Conservation (phyloP, 2,329 filamentous ascomycete genomes). For the Hymenoscyphus fraxineus region DNA sequence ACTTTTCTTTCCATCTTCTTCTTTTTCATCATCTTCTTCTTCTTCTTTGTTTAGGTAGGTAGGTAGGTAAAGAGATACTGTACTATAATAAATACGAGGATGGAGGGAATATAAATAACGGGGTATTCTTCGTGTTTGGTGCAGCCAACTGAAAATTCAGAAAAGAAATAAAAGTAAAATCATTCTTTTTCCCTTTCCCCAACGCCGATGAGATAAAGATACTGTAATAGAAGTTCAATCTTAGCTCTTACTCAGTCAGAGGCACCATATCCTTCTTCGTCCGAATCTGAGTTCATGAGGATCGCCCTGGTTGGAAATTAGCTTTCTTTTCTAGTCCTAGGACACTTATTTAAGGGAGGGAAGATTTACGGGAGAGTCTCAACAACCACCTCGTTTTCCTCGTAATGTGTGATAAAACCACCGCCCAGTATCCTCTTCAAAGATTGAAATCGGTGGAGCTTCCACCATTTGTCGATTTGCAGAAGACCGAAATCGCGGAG, state of each 20-base stretch:
- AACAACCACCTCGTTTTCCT: slow-evolving; percentile 57
- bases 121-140: neutral
- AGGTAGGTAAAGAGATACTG: too few species aligned
- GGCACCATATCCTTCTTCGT: neutral
- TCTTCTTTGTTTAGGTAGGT: too few species aligned
- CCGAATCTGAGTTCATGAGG: neutral
- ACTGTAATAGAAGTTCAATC: neutral
- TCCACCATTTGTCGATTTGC: slow-evolving; percentile 71
- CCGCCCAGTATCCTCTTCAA: slow-evolving; percentile 58
- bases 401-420: slow-evolving; percentile 61
- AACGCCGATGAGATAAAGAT: neutral
- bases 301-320: neutral
- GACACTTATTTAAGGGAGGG: neutral
- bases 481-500: slow-evolving; percentile 57
- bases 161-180: neutral
- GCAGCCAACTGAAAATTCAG: neutral
- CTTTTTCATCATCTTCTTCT: too few species aligned
- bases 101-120: neutral
- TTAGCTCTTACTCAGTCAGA: neutral
- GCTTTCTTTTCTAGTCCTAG: neutral
- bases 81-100: neutral
- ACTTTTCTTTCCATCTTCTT: too few species aligned
- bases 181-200: neutral
- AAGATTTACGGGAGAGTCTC: slow-evolving; percentile 48
- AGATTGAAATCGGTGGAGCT: slow-evolving; percentile 59